A percentile compares a stretch with the other conserved stretches of the same genome.
Conservation (phyloP, 768 basidiomycete genomes). For the Sarcomyxa edulis region DNA sequence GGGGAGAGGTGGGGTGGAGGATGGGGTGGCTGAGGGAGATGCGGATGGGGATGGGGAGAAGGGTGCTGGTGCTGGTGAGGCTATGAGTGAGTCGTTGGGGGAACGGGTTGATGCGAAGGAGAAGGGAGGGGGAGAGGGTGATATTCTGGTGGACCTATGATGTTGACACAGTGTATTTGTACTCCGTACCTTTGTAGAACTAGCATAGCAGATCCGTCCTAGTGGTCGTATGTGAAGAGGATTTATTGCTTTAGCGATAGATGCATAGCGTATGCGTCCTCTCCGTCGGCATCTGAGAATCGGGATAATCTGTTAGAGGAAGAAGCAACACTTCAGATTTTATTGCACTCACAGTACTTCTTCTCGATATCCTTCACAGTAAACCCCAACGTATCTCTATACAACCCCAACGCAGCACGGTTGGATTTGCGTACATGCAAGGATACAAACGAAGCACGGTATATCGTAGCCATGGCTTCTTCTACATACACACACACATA, state of each 20-base stretch:
- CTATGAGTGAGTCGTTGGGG: background rate
- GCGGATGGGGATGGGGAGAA: background rate
- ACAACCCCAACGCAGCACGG: conserved; percentile 83
- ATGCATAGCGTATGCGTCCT: conserved; percentile 92
- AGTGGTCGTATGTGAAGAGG: background rate
- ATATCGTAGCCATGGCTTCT: conserved; percentile 86
- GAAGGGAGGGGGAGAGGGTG: background rate
- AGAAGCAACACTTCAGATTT: background rate
- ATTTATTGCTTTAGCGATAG: conserved; percentile 43
- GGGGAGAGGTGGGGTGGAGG: background rate
- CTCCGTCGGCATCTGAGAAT: conserved; percentile 81
- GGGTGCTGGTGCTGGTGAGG: background rate
- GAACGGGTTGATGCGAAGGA: background rate
- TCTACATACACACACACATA: conserved; percentile 39
- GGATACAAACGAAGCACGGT: conserved; percentile 82
- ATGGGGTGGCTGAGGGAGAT: background rate
- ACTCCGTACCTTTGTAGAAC: no score
- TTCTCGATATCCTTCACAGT: conserved; percentile 84
- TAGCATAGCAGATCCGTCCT: no score
- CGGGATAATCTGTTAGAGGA: background rate
- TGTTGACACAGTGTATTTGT: no score
- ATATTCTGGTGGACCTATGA: no score
- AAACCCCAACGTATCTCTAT: conserved; percentile 90
- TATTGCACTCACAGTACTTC: conserved; percentile 67
- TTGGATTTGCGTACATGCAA: conserved; percentile 95